A percentile compares a stretch with the other conserved stretches of the same genome.
phyloP scores from a whole-genome alignment of 2,329 filamentous ascomycete genomes.

The Blastomyces parvus region DNA sequence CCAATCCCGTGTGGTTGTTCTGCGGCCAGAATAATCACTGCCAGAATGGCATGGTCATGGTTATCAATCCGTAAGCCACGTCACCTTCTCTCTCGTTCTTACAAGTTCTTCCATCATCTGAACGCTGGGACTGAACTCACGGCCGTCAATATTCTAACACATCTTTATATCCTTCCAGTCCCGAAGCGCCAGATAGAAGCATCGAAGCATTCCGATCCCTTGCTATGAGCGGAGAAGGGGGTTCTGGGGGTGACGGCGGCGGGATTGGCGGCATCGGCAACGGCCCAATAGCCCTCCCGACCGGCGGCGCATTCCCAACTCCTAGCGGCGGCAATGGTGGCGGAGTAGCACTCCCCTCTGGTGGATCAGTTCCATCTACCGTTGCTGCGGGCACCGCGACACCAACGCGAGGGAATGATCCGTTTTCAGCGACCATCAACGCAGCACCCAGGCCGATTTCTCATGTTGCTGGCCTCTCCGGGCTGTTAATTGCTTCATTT shows the following conservation, averaged over 20 bases:
- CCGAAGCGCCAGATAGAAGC: slow-evolving; percentile 8
- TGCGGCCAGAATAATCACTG: slow-evolving; percentile 68
- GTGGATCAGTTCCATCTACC: not conserved
- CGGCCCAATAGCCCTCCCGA: slow-evolving; percentile 2
- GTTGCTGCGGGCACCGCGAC: slow-evolving; percentile 3
- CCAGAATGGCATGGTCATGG: slow-evolving; percentile 63
- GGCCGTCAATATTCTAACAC: not conserved
- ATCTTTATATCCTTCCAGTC: slow-evolving; percentile 2
- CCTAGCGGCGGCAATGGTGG: not conserved
- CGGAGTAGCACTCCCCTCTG: not conserved
- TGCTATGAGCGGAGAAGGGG: slow-evolving; percentile 6
- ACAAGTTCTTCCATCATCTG: not conserved
- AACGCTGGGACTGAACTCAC: not conserved
- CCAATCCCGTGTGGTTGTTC: slow-evolving; percentile 67
- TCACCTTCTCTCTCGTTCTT: slow-evolving; percentile 10
- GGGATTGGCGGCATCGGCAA: too few species aligned
- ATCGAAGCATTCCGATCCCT: slow-evolving; percentile 10
- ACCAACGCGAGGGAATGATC: slow-evolving; percentile 1
- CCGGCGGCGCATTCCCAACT: slow-evolving; percentile 1
- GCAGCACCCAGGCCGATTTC: slow-evolving; percentile 8
- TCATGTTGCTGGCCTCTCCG: slow-evolving; percentile 8
- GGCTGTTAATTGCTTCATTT: slow-evolving; percentile 9
- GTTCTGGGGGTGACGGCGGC: slow-evolving; percentile 1
- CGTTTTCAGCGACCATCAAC: slow-evolving; percentile 7
- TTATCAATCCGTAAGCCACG: slow-evolving; percentile 62